Base-by-base conservation (phyloP, 345 rosid species). In the Gynandropsis gynandra region DNA sequence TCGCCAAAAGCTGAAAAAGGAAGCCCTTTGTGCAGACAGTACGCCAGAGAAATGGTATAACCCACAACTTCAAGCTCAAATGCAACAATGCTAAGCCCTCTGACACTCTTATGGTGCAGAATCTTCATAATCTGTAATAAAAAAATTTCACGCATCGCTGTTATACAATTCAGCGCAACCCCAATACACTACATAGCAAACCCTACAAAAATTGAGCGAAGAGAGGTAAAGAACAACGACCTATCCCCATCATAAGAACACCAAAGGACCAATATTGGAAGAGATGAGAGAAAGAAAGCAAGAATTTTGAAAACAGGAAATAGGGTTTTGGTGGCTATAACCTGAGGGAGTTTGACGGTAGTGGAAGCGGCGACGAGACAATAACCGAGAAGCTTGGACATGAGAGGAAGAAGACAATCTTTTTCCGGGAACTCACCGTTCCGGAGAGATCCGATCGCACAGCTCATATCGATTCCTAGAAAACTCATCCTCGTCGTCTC, bases 1-100 rank as follows among this genome's bases (percentile, higher is more conserved):
- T 90, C 98, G 6, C 96, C 98, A 48, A 59, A 90, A 68, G 96
- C 98, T 0, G 98, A 92, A 67, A 92, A 92, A 35, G 98, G 93
- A 35, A 92, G 93, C 14, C 86, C 93, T 66, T 80, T 92, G 59
- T 87, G 84, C 53, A 92, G 75, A 59, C 95, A 92, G 70, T 92
- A 92, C 2, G 95, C 89, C 12, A 92, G 69, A 49, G 93, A 88
- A 42, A 92, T 87, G 10, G 98, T 92, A 39, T 82, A 85, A 12
- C 95, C 98, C 46, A 85, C 76, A 7, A 82, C 84, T 62, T 92
- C 98, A 5, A 92, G 85, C 88, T 92, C 98, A 72, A 92, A 84
- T 9, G 79, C 73, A 4, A 77, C 67, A 56, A 87, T 59, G 58
- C 96, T 87, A 39, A 84, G 85, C 54, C 98, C 98, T 67, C 79